phyloP scores from a whole-genome alignment of 1,284 basidiomycete species.

The Puccinia triticina region DNA sequence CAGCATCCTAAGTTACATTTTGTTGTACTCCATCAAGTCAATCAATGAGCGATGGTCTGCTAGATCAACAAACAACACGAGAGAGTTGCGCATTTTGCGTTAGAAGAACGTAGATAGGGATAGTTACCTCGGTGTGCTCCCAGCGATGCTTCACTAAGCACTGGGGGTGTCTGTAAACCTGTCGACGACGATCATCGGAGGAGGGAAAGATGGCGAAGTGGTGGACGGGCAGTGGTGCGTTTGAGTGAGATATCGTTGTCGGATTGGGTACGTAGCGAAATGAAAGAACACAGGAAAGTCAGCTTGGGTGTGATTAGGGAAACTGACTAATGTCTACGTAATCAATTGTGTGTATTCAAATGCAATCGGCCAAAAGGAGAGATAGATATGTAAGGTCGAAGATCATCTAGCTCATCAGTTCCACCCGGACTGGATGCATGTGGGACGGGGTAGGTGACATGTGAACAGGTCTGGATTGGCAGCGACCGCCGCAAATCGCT shows the following conservation, averaged over 20 bases:
- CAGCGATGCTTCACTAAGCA: slow-evolving; percentile 45
- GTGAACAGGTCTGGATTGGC: no score
- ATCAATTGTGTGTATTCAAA: neutral
- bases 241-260: neutral
- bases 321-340: neutral
- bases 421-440: no score
- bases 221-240: no score
- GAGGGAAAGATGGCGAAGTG: neutral
- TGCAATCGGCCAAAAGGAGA: neutral
- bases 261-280: neutral
- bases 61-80: neutral
- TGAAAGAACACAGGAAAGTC: neutral
- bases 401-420: neutral
- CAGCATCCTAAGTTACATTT: slow-evolving; percentile 11
- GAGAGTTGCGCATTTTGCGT: neutral
- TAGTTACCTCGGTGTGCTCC: slow-evolving; percentile 77
- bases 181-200: neutral
- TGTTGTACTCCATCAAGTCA: slow-evolving; percentile 1
- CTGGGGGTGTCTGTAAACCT: slow-evolving; percentile 49
- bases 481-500: no score
- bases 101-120: neutral
- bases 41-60: neutral
- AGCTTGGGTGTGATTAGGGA: neutral
- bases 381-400: neutral
- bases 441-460: no score